Base-by-base conservation (phyloP, 257 asterid species). In the Petrea volubilis region DNA sequence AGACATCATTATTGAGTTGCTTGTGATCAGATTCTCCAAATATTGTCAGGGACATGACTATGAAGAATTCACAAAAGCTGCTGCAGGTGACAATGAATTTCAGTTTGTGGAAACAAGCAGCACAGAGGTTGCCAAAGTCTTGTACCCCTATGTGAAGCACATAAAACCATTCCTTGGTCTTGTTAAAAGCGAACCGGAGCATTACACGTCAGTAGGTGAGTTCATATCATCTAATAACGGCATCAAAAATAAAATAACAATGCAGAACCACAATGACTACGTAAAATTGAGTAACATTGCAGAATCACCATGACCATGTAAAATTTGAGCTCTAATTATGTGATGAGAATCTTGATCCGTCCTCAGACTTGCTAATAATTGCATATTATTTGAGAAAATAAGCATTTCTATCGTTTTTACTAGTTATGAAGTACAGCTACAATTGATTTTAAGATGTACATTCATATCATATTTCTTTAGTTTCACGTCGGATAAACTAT, bases 111-210 rank as follows among this genome's bases (percentile, higher is more conserved):
- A 85, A 81, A 87, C 97, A n/a, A 84, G 83, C 77, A 79, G 81
- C 73, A 15, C 47, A 21, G 98, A 95, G 77, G 76, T 88, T 51
- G 88, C 88, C 67, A 77, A 83, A 64, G 78, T 81, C 50, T 73
- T 95, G 29, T 92, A 85, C 73, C 98, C 89, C 20, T 46, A 46
- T 50, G 72, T 20, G 43, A 79, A 75, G 75, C 78, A 82, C 29
- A 27, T 82, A 21, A 78, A 70, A 40, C 65, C 79, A 29, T 87
- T 84, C 85, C 81, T 95, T 68, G 98, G 95, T 72, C 96, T 95
- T 61, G 93, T 84, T 77, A 92, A 92, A 83, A 81, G 74, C 18
- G 97, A 90, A 77, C 92, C 96, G n/a, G 96, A 95, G 86, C 87
- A 80, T 27, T 83, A 81, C 83, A 83, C 90, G 11, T 78, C 86